Evolutionary conservation across 768 basidiomycete genomes (phyloP).

Genomic region (Boletus rubropictus): DNA sequence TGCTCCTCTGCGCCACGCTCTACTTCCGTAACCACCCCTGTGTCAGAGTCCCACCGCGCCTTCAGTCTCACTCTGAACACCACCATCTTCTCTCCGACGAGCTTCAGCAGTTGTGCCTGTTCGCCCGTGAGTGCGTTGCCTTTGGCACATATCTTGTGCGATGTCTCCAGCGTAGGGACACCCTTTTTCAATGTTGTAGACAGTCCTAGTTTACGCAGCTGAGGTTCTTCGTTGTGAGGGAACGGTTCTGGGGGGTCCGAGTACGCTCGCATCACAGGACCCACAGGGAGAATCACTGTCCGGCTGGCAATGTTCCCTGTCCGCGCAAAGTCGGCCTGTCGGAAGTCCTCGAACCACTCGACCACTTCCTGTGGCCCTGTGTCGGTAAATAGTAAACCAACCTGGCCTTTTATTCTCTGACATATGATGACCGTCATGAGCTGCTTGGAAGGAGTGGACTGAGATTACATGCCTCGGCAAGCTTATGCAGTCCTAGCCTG

Average conservation of each 20-base stretch:
- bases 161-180: constrained; percentile 71
- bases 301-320: constrained; percentile 74
- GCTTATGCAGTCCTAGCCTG: constrained; percentile 65
- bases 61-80: constrained; percentile 69
- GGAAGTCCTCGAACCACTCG: constrained; percentile 92
- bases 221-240: constrained; percentile 96
- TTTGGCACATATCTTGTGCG: constrained; percentile 82
- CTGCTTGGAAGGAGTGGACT: not conserved
- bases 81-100: constrained; percentile 87
- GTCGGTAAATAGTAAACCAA: constrained; percentile 90
- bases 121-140: constrained; percentile 77
- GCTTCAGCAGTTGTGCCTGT: constrained; percentile 88
- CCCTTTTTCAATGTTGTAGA: constrained; percentile 80
- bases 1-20: constrained; percentile 39
- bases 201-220: constrained; percentile 87
- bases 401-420: constrained; percentile 91
- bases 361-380: constrained; percentile 83
- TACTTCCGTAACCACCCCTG: constrained; percentile 57
- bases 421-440: constrained; percentile 1
- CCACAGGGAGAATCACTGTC: constrained; percentile 71
- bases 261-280: constrained; percentile 77
- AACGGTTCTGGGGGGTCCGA: constrained; percentile 84
- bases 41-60: constrained; percentile 66
- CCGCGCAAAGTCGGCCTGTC: constrained; percentile 87
- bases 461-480: constrained; percentile 63